These are phyloP conservation scores for Debaryomyces psychrophilus DNA, from an alignment of 1,139 yeast species.

Conservation along the genomic window DNA sequence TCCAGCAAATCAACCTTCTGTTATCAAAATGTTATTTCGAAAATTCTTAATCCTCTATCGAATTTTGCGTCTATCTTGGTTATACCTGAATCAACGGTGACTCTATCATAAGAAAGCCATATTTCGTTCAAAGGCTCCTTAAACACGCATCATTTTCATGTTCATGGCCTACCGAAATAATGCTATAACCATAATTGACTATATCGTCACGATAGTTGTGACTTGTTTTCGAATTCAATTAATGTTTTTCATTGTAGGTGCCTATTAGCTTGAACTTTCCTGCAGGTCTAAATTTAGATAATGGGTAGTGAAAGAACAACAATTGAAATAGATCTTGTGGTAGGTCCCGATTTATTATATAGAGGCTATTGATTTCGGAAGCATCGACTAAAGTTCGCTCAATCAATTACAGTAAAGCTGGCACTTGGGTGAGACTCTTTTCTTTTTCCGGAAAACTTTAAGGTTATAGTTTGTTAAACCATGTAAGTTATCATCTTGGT, in stretches of 20 bases:
- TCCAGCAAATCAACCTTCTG: slow-evolving; percentile 42
- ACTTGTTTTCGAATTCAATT: slow-evolving; percentile 38
- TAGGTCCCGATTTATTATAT: slow-evolving; percentile 23
- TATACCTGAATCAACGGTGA: slow-evolving; percentile 43
- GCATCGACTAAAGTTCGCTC: slow-evolving; percentile 33
- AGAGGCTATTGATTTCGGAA: slow-evolving; percentile 35
- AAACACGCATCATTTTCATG: slow-evolving; percentile 60
- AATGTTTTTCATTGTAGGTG: slow-evolving; percentile 48
- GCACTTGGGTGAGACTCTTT: slow-evolving; percentile 23
- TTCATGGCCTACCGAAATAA: slow-evolving; percentile 56
- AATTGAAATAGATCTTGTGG: slow-evolving; percentile 29
- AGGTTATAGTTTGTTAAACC: slow-evolving; percentile 45
- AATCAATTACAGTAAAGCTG: slow-evolving; percentile 38
- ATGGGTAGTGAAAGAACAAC: slow-evolving; percentile 54
- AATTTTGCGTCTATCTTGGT: slow-evolving; percentile 29
- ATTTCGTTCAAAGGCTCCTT: slow-evolving; percentile 25
- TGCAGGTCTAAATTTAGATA: slow-evolving; percentile 54
- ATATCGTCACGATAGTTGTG: slow-evolving; percentile 40
- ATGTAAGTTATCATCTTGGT: slow-evolving; percentile 18
- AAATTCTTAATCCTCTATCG: slow-evolving; percentile 40
- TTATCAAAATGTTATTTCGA: slow-evolving; percentile 35
- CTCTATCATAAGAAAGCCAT: slow-evolving; percentile 47
- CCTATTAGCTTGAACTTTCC: slow-evolving; percentile 55
- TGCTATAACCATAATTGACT: slow-evolving; percentile 42
- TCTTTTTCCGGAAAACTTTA: slow-evolving; percentile 18